These are phyloP conservation scores for Monilinia fructicola DNA, from an alignment of 2,329 filamentous ascomycete species.

Conservation along the genomic window DNA sequence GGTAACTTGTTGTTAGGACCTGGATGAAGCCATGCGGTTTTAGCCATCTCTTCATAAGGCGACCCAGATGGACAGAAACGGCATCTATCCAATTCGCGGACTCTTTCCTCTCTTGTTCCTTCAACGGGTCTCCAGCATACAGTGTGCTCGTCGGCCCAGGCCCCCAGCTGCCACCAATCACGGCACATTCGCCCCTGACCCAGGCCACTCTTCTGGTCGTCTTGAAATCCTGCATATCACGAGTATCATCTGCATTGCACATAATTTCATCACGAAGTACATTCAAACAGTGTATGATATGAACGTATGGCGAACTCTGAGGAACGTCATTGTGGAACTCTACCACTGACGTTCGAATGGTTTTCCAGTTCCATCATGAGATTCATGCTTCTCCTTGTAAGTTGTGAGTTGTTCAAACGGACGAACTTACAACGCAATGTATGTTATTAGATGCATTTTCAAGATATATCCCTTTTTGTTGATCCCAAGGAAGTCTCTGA, in stretches of 20 bases:
- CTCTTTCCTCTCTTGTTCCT: neutral
- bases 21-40: no score
- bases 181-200: conserved; percentile 9
- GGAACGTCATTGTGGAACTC: neutral
- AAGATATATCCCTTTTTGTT: neutral
- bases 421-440: conserved; percentile 1
- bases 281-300: neutral
- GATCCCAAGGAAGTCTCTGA: conserved; percentile 1
- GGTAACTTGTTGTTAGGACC: no score
- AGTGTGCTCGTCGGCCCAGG: neutral
- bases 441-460: neutral
- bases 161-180: neutral
- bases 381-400: neutral
- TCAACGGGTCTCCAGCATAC: neutral
- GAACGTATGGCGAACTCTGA: neutral
- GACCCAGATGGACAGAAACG: neutral
- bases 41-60: no score
- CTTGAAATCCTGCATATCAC: neutral
- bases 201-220: neutral
- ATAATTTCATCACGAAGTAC: neutral
- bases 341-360: neutral
- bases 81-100: neutral
- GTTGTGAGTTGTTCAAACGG: neutral
- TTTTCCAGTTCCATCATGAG: neutral
- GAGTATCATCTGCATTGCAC: neutral